Evolutionary conservation across 176 grass and related monocot species (phyloP).

Genomic region (Alopecurus myosuroides): DNA sequence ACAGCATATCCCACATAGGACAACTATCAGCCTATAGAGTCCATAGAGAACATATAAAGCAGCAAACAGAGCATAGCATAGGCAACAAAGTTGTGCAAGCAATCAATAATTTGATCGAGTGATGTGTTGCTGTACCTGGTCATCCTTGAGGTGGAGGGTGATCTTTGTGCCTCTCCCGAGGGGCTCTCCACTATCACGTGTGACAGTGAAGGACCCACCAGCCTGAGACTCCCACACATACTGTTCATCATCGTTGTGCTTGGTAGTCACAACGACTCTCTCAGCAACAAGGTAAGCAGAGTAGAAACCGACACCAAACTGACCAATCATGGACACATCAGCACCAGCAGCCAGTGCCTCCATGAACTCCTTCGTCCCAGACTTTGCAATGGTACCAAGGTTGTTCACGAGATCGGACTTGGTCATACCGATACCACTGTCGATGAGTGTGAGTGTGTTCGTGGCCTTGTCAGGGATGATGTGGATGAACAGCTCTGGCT

Average conservation of each 20-base stretch:
- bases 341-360: conserved; percentile 92
- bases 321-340: conserved; percentile 99
- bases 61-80: neutral
- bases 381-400: conserved; percentile 94
- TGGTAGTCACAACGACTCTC: conserved; percentile 72
- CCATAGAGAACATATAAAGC: neutral
- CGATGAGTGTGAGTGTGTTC: conserved; percentile 64
- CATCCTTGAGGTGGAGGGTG: conserved; percentile 91
- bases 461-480: conserved; percentile 88
- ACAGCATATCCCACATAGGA: neutral
- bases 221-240: conserved; percentile 98
- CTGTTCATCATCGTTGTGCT: conserved; percentile 98
- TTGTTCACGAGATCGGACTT: conserved; percentile 98
- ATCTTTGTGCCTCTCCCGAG: conserved; percentile 96
- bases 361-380: conserved; percentile 96
- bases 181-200: conserved; percentile 69
- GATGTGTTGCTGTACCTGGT: conserved; percentile 53
- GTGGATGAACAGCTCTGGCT: conserved; percentile 95
- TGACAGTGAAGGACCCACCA: conserved; percentile 89
- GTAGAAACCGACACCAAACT: conserved; percentile 97
- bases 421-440: conserved; percentile 95
- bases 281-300: conserved; percentile 93
- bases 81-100: neutral
- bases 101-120: neutral
- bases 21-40: neutral